Base-by-base conservation (phyloP, 2,329 filamentous ascomycete genomes). In the Colletotrichum horii region DNA sequence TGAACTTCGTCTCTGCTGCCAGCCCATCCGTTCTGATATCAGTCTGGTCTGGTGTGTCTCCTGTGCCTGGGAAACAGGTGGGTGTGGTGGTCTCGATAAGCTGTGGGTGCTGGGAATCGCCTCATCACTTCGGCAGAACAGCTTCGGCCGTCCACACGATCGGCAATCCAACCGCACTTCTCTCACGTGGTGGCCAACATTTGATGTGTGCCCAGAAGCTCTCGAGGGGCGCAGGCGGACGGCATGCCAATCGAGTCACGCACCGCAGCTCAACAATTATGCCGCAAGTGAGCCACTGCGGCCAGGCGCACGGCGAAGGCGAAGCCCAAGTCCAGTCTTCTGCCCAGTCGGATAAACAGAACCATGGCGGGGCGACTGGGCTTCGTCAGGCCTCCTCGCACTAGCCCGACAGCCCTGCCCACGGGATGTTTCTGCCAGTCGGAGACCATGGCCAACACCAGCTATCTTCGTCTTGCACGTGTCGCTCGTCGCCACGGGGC, bases 401-500 rank as follows among this genome's bases (percentile, higher is more conserved):
- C 58, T 38, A 64, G 26, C 15, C 22, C 64, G 43, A 48, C 6
- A 36, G 64, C 56, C 70, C 48, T 38, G 36, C 52, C 56, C 64
- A 65, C 74, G 48, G 64, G 34, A 60, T 74, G 74, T 76, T 76
- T 76, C 74, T 74, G 74, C 64, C 70, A 76, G 43, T 65, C 65
- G 34, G 64, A 74, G 58, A 26, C 70, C 48, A 48, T 65, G 58
- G 56, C 55, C 65, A 69, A 16, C 48, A 58, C 32, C 34, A 52
- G 56, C 56, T 69, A 68, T 75, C 38, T 69, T 74, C 38, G 34
- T 69, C 74, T 34, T 76, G 70, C 74, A 76, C 70, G 70, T 75
- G 70, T 73, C 58, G 67, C n/a, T 30, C 34, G 36, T 60, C 26
- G 65, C 64, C 64, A 34, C 58, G 43, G 64, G 22, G 32, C 43